phyloP scores from a whole-genome alignment of 257 asterid species.

The Solanum chmielewskii region DNA sequence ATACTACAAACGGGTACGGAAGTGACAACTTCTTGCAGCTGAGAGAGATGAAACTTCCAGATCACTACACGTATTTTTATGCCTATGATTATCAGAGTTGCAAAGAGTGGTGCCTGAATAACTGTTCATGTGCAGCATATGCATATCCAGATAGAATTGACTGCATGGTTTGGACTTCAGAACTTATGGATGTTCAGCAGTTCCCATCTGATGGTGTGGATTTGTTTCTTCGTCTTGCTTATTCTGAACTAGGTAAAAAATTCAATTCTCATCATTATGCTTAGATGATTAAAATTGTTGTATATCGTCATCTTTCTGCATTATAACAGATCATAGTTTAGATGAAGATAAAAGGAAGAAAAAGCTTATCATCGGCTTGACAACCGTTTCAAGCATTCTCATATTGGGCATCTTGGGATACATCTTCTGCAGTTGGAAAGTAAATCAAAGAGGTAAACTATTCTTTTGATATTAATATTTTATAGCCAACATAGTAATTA shows the following conservation, averaged over 20 bases:
- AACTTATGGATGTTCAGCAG: background rate
- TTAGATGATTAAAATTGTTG: too few relatives aligned
- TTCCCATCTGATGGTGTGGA: background rate
- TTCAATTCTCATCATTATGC: background rate
- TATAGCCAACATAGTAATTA: background rate
- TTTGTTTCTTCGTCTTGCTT: background rate
- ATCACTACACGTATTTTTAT: background rate
- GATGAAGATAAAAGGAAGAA: background rate
- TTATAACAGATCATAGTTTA: background rate
- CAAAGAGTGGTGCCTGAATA: background rate
- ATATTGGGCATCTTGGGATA: background rate
- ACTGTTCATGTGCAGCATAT: background rate
- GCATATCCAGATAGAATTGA: background rate
- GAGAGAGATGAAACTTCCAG: background rate
- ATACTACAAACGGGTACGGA: background rate
- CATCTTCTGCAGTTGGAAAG: background rate
- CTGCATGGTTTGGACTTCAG: background rate
- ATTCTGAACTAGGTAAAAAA: background rate
- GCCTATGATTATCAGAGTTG: background rate
- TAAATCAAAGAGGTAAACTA: background rate
- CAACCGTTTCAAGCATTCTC: background rate
- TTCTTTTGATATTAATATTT: background rate
- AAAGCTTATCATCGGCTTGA: background rate
- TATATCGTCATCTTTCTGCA: background rate
- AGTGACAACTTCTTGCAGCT: background rate